These are phyloP conservation scores for Zea luxurians DNA, from an alignment of 176 grass and related monocot genomes.

Conservation along the genomic window DNA sequence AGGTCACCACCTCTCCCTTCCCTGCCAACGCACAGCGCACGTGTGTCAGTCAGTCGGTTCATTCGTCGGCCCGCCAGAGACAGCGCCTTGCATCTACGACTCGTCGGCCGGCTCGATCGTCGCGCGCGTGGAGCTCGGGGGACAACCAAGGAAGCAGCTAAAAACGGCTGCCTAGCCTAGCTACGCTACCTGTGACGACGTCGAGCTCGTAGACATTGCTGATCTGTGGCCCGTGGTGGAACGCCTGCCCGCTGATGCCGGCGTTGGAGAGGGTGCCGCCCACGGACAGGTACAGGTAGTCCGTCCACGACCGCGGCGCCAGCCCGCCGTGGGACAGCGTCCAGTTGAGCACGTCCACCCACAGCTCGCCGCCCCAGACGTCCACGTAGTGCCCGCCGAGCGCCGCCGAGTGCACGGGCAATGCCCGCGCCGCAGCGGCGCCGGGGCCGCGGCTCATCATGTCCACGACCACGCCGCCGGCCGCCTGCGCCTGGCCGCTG, in stretches of 20 bases:
- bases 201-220: constrained; percentile 86
- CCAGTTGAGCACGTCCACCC: constrained; percentile 91
- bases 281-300: constrained; percentile 88
- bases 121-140: too few relatives aligned
- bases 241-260: constrained; percentile 85
- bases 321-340: constrained; percentile 70
- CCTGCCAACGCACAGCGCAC: constrained; percentile 33
- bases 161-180: too few relatives aligned
- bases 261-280: constrained; percentile 97
- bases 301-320: constrained; percentile 87
- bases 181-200: constrained; percentile 64
- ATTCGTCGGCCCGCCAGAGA: not conserved
- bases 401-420: constrained; percentile 57
- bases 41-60: not conserved
- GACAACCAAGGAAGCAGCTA: too few relatives aligned
- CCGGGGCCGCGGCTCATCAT: constrained; percentile 62
- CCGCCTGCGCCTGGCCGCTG: constrained; percentile 74
- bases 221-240: constrained; percentile 85
- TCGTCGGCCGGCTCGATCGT: too few relatives aligned
- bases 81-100: constrained; percentile 24
- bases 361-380: constrained; percentile 86
- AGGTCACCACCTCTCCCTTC: constrained; percentile 77
- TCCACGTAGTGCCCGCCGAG: constrained; percentile 73
- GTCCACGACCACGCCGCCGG: constrained; percentile 72
- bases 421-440: constrained; percentile 3